Evolutionary conservation across 2,329 filamentous ascomycete species (phyloP).

Genomic region (Stachybotrys chartarum): DNA sequence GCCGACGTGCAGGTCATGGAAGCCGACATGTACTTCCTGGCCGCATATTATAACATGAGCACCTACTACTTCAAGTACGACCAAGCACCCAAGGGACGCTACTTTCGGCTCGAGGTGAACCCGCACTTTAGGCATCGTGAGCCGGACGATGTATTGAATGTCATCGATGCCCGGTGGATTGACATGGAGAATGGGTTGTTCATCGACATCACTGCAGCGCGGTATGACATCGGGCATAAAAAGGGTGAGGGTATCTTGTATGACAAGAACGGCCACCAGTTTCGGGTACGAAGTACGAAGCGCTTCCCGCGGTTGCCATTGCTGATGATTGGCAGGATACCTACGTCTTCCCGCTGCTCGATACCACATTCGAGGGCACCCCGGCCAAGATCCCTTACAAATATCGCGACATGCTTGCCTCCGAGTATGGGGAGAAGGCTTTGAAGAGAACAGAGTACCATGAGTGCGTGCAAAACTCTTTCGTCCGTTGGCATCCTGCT

Average conservation of each 20-base stretch:
- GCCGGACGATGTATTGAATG: conserved; percentile 29
- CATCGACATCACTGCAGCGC: conserved; percentile 43
- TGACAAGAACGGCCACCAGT: conserved; percentile 45
- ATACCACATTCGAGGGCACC: conserved; percentile 61
- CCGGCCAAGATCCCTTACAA: conserved; percentile 58
- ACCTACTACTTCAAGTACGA: conserved; percentile 35
- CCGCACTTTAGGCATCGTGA: conserved; percentile 31
- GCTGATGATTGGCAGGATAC: conserved; percentile 30
- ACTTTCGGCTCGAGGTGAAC: conserved; percentile 43
- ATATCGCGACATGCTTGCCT: conserved; percentile 50
- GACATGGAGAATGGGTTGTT: conserved; percentile 38
- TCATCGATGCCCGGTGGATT: conserved; percentile 43
- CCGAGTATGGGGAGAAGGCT: conserved; percentile 49
- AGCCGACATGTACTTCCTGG: conserved; percentile 58
- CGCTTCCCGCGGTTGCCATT: not conserved
- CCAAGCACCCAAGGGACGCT: conserved; percentile 27
- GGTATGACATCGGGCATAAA: conserved; percentile 38
- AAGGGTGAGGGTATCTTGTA: conserved; percentile 37
- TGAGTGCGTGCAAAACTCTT: conserved; percentile 31
- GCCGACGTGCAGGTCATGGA: conserved; percentile 68
- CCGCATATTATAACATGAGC: conserved; percentile 57
- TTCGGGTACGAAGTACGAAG: conserved; percentile 23
- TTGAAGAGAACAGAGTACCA: conserved; percentile 44
- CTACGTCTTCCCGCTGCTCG: conserved; percentile 61
- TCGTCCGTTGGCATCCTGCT: conserved; percentile 1